Base-by-base conservation (phyloP, 2,329 filamentous ascomycete species). In the Trichoderma hamatum region DNA sequence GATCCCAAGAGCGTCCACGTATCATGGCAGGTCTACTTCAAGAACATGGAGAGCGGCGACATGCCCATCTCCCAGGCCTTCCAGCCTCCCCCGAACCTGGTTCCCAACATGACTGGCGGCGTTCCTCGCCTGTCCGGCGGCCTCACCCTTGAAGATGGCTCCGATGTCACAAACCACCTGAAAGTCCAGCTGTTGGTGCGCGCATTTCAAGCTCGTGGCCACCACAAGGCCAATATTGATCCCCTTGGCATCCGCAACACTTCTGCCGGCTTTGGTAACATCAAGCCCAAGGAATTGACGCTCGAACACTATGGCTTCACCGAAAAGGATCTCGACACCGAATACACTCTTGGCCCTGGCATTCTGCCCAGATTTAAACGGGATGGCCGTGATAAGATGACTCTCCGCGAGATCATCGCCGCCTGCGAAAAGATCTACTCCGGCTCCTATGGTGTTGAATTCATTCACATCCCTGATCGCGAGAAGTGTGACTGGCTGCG, bases 11-110 rank as follows among this genome's bases (percentile, higher is more conserved):
- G 93, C 78, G 96, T 99, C 70, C 96, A 99, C 82, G 87, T 97
- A 76, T 99, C 96, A 80, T 99, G 96, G 96, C 95, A 97, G 84
- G 90, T 96, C 79, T 99, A 99, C 88, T 99, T 99, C 88, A 93
- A 90, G 84, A 99, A 99, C 84, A 97, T 99, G 92, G 96, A 99
- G 85, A 92, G 89, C 74, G 96, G 96, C 80, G 92, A 96, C 78
- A 98, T 99, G 93, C 95, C 95, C 79, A 93, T 97, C 79, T 96
- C 95, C 72, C 92, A 97, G 83, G 96, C 96, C 75, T 99, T 99
- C 85, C 94, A 94, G 73, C 94, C 96, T 73, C 96, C 96, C 58
- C 96, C 96, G 19, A 97, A 92, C 74, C 89, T 99, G 74, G 90
- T 98, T 63, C 93, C 94, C 68, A 88, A 89, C 74, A 91, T 93